Evolutionary conservation across 805 yeast species (phyloP).

Genomic region (Lachancea waltii): DNA sequence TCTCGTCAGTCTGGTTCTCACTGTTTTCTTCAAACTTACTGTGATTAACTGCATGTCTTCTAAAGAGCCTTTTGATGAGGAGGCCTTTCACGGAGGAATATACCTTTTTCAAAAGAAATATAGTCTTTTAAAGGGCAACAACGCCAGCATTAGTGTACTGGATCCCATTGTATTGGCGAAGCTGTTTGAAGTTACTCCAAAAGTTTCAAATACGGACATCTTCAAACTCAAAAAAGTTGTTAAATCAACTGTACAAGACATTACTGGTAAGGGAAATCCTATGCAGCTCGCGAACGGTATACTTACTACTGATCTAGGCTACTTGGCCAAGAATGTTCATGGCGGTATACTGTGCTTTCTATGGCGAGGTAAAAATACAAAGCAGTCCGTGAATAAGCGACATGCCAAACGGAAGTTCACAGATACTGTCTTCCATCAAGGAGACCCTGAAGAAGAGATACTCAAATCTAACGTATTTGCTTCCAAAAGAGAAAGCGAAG

Average conservation of each 20-base stretch:
- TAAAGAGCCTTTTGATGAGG: slow-evolving; percentile 78
- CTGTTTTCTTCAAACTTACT: slow-evolving; percentile 60
- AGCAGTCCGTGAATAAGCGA: slow-evolving; percentile 19
- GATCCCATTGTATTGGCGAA: slow-evolving; percentile 51
- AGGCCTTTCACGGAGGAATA: slow-evolving; percentile 58
- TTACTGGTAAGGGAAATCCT: slow-evolving; percentile 37
- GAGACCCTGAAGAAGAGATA: slow-evolving; percentile 20
- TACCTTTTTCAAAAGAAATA: slow-evolving; percentile 73
- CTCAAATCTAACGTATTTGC: slow-evolving; percentile 5
- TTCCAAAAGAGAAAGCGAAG: slow-evolving; percentile 9
- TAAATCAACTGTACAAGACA: slow-evolving; percentile 67
- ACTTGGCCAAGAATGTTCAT: slow-evolving; percentile 25
- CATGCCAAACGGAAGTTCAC: slow-evolving; percentile 13
- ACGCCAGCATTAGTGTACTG: slow-evolving; percentile 37
- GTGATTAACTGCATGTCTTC: slow-evolving; percentile 53
- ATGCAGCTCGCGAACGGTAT: slow-evolving; percentile 34
- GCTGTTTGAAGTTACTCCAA: slow-evolving; percentile 42
- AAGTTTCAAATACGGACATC: slow-evolving; percentile 37
- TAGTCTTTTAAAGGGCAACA: slow-evolving; percentile 36
- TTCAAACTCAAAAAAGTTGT: slow-evolving; percentile 58
- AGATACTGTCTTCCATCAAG: slow-evolving; percentile 16
- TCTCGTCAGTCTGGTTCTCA: slow-evolving; percentile 66
- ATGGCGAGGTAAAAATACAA: slow-evolving; percentile 47
- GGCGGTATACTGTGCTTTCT: slow-evolving; percentile 36
- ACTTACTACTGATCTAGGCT: slow-evolving; percentile 35